These are phyloP conservation scores for Oleoguttula mirabilis DNA, from an alignment of 495 filamentous ascomycete species.

Conservation along the genomic window DNA sequence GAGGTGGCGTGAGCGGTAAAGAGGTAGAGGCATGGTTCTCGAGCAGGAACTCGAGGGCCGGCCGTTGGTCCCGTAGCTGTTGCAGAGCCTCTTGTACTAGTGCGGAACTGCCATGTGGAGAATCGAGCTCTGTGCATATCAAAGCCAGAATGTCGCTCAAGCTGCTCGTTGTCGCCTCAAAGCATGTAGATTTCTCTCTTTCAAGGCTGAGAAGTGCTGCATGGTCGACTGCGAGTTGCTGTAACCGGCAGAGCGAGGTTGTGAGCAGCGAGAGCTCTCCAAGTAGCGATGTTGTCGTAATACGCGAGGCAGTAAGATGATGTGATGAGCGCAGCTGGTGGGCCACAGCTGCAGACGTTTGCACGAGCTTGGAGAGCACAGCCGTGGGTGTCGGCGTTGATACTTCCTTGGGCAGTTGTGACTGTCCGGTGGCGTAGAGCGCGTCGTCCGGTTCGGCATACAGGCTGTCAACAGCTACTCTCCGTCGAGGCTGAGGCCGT, in stretches of 20 bases:
- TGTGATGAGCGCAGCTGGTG: neutral
- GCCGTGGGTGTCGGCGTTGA: constrained; percentile 1
- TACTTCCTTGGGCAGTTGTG: neutral
- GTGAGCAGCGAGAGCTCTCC: constrained; percentile 6
- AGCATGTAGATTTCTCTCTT: constrained; percentile 1
- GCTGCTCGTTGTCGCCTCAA: neutral
- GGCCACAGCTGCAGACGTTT: neutral
- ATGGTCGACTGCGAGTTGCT: neutral
- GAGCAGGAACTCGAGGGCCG: constrained; percentile 1
- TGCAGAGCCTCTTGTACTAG: neutral
- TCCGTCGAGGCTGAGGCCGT: neutral
- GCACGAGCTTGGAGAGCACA: neutral
- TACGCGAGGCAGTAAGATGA: neutral
- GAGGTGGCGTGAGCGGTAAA: constrained; percentile 5
- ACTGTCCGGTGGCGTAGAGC: neutral
- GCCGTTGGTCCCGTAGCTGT: constrained; percentile 6
- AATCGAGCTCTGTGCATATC: neutral
- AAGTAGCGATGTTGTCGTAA: neutral
- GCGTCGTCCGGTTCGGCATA: neutral
- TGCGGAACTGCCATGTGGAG: neutral
- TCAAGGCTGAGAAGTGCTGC: neutral
- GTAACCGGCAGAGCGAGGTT: constrained; percentile 3
- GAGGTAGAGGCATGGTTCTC: neutral
- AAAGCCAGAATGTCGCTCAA: neutral
- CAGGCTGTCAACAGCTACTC: constrained; percentile 12